Percentiles rank a stretch among this genome's conserved stretches.
Conservation (phyloP, 768 basidiomycete genomes). For the Lepiota venenata region DNA sequence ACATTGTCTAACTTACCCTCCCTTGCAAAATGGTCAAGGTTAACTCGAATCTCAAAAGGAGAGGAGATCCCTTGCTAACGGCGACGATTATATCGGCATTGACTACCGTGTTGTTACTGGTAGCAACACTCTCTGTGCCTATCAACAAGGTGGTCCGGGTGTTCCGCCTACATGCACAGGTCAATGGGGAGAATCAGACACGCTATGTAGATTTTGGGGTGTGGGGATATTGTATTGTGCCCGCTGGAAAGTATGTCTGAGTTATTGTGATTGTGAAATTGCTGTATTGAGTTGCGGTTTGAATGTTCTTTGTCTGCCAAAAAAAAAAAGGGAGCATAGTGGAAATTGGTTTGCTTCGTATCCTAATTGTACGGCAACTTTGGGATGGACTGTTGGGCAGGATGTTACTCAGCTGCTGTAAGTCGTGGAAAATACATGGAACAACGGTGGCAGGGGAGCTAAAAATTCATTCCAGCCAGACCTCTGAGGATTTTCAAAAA, state of each 20-base stretch:
- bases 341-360: neutral
- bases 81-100: too few species aligned
- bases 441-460: too few species aligned
- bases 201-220: conserved; percentile 4
- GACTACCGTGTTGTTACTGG: too few species aligned
- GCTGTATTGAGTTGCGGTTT: neutral
- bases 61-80: too few species aligned
- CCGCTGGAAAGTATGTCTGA: neutral
- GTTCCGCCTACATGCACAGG: neutral
- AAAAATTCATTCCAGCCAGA: too few species aligned
- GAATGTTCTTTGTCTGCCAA: neutral
- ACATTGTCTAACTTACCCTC: too few species aligned
- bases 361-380: neutral
- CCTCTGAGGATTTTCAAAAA: too few species aligned
- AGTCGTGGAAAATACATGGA: too few species aligned
- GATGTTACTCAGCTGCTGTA: neutral
- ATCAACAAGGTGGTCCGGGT: neutral
- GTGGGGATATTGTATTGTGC: neutral
- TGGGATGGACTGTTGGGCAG: neutral
- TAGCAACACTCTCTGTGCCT: neutral
- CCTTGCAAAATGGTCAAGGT: too few species aligned
- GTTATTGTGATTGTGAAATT: neutral
- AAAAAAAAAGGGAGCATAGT: too few species aligned
- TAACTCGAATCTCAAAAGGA: too few species aligned
- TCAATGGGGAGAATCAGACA: neutral